Conservation (phyloP, 805 yeast species). For the Osmozyma mogii region DNA sequence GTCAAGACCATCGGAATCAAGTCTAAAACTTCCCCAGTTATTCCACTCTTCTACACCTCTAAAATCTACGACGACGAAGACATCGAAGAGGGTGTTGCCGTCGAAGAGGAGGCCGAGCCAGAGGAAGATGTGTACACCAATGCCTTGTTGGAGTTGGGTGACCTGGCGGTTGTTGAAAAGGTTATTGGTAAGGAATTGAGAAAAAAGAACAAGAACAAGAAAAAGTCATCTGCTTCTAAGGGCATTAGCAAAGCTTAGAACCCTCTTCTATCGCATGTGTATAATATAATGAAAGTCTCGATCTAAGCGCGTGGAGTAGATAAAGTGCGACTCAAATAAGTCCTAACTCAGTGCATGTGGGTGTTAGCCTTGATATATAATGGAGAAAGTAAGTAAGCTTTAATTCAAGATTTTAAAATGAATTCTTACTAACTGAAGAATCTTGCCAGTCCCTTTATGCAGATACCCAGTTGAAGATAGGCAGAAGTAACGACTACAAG, state of each 20-base stretch:
- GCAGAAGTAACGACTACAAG: constrained; percentile 21
- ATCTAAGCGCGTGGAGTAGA: not conserved
- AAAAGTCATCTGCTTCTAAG: constrained; percentile 5
- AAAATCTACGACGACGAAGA: constrained; percentile 45
- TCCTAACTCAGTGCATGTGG: too few species aligned
- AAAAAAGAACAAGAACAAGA: constrained; percentile 13
- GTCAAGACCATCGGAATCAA: constrained; percentile 60
- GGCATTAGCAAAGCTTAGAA: not conserved
- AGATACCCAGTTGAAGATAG: constrained; percentile 13
- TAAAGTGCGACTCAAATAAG: not conserved
- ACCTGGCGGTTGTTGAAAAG: constrained; percentile 61
- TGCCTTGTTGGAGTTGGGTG: constrained; percentile 74
- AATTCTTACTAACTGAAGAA: constrained; percentile 12
- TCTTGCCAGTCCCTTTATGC: constrained; percentile 7
- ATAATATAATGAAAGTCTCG: constrained; percentile 1
- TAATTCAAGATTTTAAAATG: too few species aligned
- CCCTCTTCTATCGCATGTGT: constrained; percentile 4
- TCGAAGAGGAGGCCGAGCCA: constrained; percentile 18
- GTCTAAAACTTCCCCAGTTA: constrained; percentile 65
- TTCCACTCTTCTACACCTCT: constrained; percentile 74
- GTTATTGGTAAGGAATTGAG: constrained; percentile 50
- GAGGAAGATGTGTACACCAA: constrained; percentile 21
- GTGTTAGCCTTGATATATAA: constrained; percentile 7
- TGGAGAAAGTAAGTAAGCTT: constrained; percentile 1
- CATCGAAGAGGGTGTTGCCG: constrained; percentile 21